phyloP scores from a whole-genome alignment of 139 green algal species.

The Desmodesmus armatus region DNA sequence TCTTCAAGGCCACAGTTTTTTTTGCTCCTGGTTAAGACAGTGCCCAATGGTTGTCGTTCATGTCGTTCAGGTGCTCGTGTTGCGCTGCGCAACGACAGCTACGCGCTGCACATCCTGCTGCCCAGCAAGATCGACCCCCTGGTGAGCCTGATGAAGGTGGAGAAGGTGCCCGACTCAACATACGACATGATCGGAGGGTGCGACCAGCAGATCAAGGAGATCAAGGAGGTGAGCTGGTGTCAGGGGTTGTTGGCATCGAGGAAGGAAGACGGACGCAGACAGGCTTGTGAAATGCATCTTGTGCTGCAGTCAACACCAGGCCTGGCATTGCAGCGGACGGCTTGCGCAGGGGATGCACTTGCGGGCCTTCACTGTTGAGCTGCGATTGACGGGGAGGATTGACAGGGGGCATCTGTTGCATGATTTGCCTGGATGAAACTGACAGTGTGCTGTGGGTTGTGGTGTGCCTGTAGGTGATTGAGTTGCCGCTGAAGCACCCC shows the following conservation, averaged over 20 bases:
- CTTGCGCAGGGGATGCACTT: no score
- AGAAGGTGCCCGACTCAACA: slow-evolving; percentile 99
- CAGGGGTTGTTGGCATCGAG: not conserved
- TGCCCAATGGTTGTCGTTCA: no score
- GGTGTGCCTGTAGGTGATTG: slow-evolving; percentile 95
- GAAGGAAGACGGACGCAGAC: not conserved
- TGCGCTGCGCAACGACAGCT: slow-evolving; percentile 97
- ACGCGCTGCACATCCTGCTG: slow-evolving; percentile 96
- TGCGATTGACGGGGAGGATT: no score
- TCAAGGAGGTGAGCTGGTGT: slow-evolving; percentile 91
- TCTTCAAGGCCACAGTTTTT: no score
- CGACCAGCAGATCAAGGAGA: slow-evolving; percentile 99
- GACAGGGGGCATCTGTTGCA: no score
- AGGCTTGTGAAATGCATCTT: not conserved
- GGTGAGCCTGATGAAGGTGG: slow-evolving; percentile 98
- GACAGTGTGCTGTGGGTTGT: no score
- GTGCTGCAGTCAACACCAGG: not conserved
- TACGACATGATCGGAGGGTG: slow-evolving; percentile 99
- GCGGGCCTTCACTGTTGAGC: no score
- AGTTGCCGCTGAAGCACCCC: slow-evolving; percentile 99
- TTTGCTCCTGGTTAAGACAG: no score
- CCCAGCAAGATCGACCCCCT: slow-evolving; percentile 92
- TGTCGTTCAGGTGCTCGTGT: slow-evolving; percentile 82
- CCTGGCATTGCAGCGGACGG: not conserved
- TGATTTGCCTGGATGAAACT: no score